Evolutionary conservation across 2,329 filamentous ascomycete genomes (phyloP).

Genomic region (Colletotrichum orchidophilum): DNA sequence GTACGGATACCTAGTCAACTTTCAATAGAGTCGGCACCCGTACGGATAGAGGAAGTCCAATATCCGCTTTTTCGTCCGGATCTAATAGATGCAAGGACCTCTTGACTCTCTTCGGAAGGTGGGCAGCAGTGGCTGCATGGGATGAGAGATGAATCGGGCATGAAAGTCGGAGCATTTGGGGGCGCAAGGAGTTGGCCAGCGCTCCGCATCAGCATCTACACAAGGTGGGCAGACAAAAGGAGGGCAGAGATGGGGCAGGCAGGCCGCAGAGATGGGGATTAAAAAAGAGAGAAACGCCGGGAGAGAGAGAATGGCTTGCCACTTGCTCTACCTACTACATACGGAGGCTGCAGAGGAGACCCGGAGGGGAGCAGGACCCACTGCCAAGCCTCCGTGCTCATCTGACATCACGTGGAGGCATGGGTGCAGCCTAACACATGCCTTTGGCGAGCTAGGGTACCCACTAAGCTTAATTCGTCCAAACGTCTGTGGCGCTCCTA

Average conservation of each 20-base stretch:
- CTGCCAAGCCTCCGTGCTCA: conserved; percentile 9
- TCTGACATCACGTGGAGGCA: neutral
- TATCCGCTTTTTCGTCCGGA: neutral
- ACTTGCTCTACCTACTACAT: too few relatives aligned
- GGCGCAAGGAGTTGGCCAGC: neutral
- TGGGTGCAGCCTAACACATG: neutral
- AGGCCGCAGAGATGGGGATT: too few relatives aligned
- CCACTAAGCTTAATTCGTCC: conserved; percentile 20
- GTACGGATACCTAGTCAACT: too few relatives aligned
- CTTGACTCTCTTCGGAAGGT: neutral
- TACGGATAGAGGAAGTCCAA: neutral
- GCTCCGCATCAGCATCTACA: neutral
- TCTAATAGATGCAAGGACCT: neutral
- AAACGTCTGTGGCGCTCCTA: neutral
- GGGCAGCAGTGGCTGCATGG: neutral
- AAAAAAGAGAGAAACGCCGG: too few relatives aligned
- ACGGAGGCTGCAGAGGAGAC: too few relatives aligned
- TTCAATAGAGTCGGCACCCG: neutral
- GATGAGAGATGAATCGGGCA: neutral
- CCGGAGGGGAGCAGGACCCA: conserved; percentile 13
- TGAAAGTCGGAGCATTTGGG: neutral
- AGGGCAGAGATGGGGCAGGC: neutral
- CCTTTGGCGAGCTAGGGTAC: neutral
- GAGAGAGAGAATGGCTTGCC: conserved; percentile 1
- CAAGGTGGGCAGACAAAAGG: neutral